These are phyloP conservation scores for Annulohypoxylon bovei DNA, from an alignment of 495 filamentous ascomycete genomes.

Conservation along the genomic window DNA sequence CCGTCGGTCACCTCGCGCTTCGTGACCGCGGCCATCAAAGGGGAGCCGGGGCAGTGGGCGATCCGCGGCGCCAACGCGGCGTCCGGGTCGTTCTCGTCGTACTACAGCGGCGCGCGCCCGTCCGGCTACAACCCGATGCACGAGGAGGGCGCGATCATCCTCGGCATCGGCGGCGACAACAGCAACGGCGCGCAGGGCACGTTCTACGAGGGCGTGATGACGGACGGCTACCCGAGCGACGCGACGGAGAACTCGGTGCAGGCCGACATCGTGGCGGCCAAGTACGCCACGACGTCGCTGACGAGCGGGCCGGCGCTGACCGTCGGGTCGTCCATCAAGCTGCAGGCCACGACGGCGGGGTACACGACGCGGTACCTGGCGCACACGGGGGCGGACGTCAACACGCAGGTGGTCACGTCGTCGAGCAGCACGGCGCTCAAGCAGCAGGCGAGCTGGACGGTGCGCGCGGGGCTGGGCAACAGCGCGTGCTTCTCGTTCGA, in stretches of 20 bases:
- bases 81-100: not conserved
- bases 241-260: not conserved
- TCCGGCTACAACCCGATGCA: not conserved
- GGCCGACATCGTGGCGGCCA: not conserved
- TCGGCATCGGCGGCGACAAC: slow-evolving; percentile 8
- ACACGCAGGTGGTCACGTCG: not conserved
- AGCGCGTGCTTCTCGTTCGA: slow-evolving; percentile 7
- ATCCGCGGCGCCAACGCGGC: not conserved
- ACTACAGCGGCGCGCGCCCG: slow-evolving; percentile 1
- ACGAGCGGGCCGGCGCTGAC: not conserved
- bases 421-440: not conserved
- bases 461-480: not conserved
- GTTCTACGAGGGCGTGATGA: not conserved
- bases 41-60: not conserved
- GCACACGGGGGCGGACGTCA: not conserved
- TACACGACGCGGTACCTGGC: not conserved
- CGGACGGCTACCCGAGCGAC: not conserved
- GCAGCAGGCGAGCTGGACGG: slow-evolving; percentile 1
- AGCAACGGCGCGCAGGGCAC: slow-evolving; percentile 3
- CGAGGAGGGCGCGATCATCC: not conserved
- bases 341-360: not conserved
- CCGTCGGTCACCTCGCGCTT: not conserved
- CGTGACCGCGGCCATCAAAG: not conserved
- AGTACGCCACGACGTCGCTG: not conserved
- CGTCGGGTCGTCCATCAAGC: not conserved